These are phyloP conservation scores for Leccinum variicolor DNA, from an alignment of 768 basidiomycete species.

Conservation along the genomic window DNA sequence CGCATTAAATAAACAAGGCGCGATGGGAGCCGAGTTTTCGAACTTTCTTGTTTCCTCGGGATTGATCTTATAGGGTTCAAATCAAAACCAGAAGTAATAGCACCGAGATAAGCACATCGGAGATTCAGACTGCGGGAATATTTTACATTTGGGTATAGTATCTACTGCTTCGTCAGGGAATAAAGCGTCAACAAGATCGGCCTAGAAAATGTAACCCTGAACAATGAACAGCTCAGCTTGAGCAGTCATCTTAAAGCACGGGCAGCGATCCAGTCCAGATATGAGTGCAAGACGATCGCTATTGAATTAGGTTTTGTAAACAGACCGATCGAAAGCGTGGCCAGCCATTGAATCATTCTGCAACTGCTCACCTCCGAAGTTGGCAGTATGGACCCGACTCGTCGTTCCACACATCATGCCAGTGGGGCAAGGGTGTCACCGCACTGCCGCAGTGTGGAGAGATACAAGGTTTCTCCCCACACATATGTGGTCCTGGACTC, in stretches of 20 bases:
- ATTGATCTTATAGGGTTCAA: conserved; percentile 1
- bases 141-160: conserved; percentile 3
- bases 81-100: conserved; percentile 5
- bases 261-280: neutral
- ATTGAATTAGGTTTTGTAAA: conserved; percentile 7
- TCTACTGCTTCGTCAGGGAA: neutral
- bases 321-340: neutral
- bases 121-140: conserved; percentile 1
- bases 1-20: conserved; percentile 9
- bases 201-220: neutral
- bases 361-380: neutral
- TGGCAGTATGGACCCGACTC: neutral
- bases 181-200: too few relatives aligned
- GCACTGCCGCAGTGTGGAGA: neutral
- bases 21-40: conserved; percentile 11
- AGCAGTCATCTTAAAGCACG: too few relatives aligned
- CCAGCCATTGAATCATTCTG: neutral
- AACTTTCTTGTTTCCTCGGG: conserved; percentile 13
- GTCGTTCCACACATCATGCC: neutral
- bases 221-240: too few relatives aligned
- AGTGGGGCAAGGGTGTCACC: neutral
- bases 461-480: neutral
- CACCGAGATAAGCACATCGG: conserved; percentile 16
- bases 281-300: conserved; percentile 7
- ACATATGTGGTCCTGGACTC: neutral